Base-by-base conservation (phyloP, 495 filamentous ascomycete genomes). In the Ascobolus immersus region DNA sequence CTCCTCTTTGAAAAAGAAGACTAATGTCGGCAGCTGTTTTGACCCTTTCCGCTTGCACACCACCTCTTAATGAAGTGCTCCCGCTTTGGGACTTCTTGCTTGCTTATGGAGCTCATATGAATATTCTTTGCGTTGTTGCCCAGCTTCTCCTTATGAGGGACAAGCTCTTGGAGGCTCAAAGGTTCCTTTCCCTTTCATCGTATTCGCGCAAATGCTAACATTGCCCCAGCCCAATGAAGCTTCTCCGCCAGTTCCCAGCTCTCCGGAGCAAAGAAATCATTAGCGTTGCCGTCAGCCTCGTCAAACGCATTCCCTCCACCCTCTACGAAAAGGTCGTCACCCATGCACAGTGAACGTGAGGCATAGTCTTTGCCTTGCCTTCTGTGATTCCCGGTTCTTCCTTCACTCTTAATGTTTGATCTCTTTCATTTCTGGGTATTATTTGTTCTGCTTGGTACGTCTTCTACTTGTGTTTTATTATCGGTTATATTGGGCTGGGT, bases 71-170 rank as follows among this genome's bases (percentile, higher is more conserved):
- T 0, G 84, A 99, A 47, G 86, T 99, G 4, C 56, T 96, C 22
- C 67, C 73, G 34, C 61, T 94, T n/a, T 99, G 86, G 86, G 86
- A 99, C 51, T 99, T 99, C 43, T 58, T 94, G 9, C 80, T 99
- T 48, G 82, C 86, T 0, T 99, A 92, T 44, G 86, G 86, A 0
- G 64, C 78, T 21, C 89, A 94, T 53, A 48, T 94, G 29, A 99
- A 99, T 44, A 77, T 99, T 32, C 49, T 99, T 7, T 94, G 89
- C 46, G 92, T 99, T 41, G 89, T 94, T 17, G 80, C 81, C n/a
- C 86, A 99, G 53, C 56, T 99, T 31, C 65, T 90, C 25, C 64
- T 86, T 39, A 78, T 92, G 54, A 60, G 81, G 33, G 79, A 89
- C 33, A 67, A 71, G 28, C 68, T 99, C 34, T 54, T 94, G 39